Percentiles rank a stretch among this genome's conserved stretches.
Evolutionary conservation across 805 yeast genomes (phyloP).

Genomic region (Ogataea polymorpha): DNA sequence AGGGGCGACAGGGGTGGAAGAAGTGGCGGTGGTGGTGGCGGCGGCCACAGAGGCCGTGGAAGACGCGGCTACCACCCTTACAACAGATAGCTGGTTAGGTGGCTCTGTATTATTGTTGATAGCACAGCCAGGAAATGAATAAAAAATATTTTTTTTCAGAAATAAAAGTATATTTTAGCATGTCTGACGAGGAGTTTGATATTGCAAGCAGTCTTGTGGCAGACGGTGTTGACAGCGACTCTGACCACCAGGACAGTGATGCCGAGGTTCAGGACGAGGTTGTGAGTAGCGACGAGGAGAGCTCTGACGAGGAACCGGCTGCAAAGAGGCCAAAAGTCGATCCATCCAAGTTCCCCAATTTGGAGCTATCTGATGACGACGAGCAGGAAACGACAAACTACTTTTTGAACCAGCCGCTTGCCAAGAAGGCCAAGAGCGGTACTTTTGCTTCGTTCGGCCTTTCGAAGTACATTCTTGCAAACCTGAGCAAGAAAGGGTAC

Average conservation of each 20-base stretch:
- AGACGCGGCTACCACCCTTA: slow-evolving; percentile 33
- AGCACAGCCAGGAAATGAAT: slow-evolving; percentile 10
- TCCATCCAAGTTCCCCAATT: slow-evolving; percentile 32
- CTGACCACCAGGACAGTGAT: slow-evolving; percentile 26
- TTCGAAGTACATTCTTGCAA: slow-evolving; percentile 63
- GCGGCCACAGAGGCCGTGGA: slow-evolving; percentile 6
- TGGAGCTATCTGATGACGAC: slow-evolving; percentile 46
- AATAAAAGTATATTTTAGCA: slow-evolving; percentile 4
- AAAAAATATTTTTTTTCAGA: slow-evolving; percentile 7
- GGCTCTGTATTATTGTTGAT: background rate
- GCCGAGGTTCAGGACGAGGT: slow-evolving; percentile 51
- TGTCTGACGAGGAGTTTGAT: slow-evolving; percentile 46
- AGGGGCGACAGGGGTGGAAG: slow-evolving; percentile 13
- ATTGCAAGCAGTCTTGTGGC: slow-evolving; percentile 61
- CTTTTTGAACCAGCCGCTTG: slow-evolving; percentile 36
- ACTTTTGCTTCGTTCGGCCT: slow-evolving; percentile 89
- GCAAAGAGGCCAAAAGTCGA: slow-evolving; percentile 28
- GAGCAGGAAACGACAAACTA: slow-evolving; percentile 41
- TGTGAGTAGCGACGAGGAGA: slow-evolving; percentile 48
- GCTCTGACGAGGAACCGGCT: slow-evolving; percentile 39
- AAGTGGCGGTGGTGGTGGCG: slow-evolving; percentile 17
- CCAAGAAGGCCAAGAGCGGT: slow-evolving; percentile 67
- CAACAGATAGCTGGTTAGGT: slow-evolving; percentile 16
- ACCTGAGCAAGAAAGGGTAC: slow-evolving; percentile 81
- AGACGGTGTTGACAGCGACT: slow-evolving; percentile 26